Percentiles rank a stretch among this genome's conserved stretches.
phyloP scores from a whole-genome alignment of 2,329 filamentous ascomycete genomes.

The Alternaria angustiovoidea region DNA sequence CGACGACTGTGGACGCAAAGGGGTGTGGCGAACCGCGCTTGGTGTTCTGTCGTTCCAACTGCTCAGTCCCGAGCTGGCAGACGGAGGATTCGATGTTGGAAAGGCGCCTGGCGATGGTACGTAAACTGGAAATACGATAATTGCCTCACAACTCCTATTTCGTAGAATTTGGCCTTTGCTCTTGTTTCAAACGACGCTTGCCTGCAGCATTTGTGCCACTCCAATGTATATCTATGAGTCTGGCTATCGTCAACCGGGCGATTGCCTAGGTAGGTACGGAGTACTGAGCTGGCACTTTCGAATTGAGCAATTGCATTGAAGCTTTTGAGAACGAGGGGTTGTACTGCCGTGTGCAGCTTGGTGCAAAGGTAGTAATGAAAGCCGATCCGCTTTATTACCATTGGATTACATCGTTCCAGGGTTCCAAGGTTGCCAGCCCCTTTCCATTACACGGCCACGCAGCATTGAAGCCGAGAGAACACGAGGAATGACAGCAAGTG shows the following conservation, averaged over 20 bases:
- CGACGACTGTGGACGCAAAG: neutral
- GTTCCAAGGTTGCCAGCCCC: neutral
- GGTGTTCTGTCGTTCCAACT: neutral
- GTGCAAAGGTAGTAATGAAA: neutral
- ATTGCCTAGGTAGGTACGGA: neutral
- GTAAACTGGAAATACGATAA: neutral
- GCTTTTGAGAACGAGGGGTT: neutral
- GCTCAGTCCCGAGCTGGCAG: neutral
- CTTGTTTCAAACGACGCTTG: neutral
- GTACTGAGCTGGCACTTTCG: neutral
- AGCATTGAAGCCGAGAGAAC: constrained; percentile 1
- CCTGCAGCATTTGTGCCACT: neutral
- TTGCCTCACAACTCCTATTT: neutral
- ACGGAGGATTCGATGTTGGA: neutral
- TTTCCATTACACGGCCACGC: neutral
- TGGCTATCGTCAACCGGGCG: neutral
- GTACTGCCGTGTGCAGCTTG: neutral
- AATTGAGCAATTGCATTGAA: neutral
- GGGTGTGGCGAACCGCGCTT: neutral
- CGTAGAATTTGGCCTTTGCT: neutral
- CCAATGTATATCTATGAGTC: neutral
- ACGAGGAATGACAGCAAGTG: constrained; percentile 20
- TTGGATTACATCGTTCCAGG: neutral
- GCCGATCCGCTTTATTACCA: neutral
- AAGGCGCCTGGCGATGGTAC: neutral